phyloP scores from a whole-genome alignment of 78 protist genomes.

The Dictyostelium discoideum region DNA sequence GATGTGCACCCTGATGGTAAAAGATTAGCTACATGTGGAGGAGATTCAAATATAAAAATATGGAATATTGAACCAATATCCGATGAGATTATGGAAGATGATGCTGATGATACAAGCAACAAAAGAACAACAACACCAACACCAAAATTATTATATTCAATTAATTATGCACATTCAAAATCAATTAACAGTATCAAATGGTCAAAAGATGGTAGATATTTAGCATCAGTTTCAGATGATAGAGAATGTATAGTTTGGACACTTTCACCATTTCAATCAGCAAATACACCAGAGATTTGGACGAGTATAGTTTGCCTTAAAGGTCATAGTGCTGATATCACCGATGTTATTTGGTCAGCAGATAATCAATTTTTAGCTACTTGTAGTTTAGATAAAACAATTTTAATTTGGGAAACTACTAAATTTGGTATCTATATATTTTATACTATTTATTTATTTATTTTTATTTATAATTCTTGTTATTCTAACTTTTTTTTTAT shows the following conservation, averaged over 20 bases:
- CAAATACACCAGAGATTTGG: constrained; percentile 23
- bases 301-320: constrained; percentile 81
- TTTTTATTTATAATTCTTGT: no score
- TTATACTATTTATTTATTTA: no score
- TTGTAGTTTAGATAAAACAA: constrained; percentile 94
- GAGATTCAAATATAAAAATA: constrained; percentile 86
- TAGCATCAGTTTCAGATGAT: constrained; percentile 91
- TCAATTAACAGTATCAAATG: constrained; percentile 88
- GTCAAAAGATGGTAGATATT: constrained; percentile 81
- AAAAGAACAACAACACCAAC: not conserved
- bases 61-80: constrained; percentile 42
- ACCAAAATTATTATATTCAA: not conserved
- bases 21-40: constrained; percentile 88
- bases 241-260: constrained; percentile 72
- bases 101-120: not conserved
- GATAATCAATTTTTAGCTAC: constrained; percentile 91
- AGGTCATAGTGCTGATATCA: constrained; percentile 96
- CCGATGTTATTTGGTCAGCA: constrained; percentile 88
- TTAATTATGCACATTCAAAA: constrained; percentile 63
- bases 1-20: constrained; percentile 87
- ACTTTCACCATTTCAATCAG: not conserved
- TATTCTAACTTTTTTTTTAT: no score
- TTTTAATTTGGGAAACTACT: constrained; percentile 95
- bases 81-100: not conserved
- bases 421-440: not conserved